These are phyloP conservation scores for Malus hybrid DNA, from an alignment of 331 rosid species.

Conservation along the genomic window DNA sequence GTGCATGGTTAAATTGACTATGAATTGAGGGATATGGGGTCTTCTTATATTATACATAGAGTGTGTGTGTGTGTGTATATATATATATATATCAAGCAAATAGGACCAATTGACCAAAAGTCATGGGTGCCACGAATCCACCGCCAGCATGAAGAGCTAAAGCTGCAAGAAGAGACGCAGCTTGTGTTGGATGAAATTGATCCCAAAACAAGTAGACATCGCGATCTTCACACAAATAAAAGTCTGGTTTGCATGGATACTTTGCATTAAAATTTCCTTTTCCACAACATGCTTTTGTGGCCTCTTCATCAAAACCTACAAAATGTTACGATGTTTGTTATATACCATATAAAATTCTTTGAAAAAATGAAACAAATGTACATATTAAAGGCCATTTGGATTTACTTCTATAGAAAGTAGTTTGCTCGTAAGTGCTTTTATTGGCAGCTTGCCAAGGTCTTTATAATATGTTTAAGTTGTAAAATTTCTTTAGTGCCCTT, in stretches of 20 bases:
- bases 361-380: no score
- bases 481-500: neutral
- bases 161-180: neutral
- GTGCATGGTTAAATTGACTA: neutral
- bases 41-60: neutral
- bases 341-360: no score
- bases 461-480: neutral
- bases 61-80: no score
- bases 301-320: constrained; percentile 1
- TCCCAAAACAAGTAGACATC: constrained; percentile 1
- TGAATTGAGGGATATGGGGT: neutral
- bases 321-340: neutral
- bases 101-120: neutral
- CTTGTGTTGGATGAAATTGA: constrained; percentile 18
- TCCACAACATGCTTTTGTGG: constrained; percentile 12
- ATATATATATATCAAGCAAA: neutral
- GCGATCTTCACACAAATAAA: neutral
- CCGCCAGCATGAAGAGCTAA: neutral
- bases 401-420: no score
- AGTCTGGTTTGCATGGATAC: neutral
- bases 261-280: neutral
- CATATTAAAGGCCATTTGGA: no score
- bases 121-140: neutral
- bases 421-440: no score
- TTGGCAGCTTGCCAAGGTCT: no score